These are phyloP conservation scores for Hericium rajendrae DNA, from an alignment of 768 basidiomycete genomes.

Conservation along the genomic window DNA sequence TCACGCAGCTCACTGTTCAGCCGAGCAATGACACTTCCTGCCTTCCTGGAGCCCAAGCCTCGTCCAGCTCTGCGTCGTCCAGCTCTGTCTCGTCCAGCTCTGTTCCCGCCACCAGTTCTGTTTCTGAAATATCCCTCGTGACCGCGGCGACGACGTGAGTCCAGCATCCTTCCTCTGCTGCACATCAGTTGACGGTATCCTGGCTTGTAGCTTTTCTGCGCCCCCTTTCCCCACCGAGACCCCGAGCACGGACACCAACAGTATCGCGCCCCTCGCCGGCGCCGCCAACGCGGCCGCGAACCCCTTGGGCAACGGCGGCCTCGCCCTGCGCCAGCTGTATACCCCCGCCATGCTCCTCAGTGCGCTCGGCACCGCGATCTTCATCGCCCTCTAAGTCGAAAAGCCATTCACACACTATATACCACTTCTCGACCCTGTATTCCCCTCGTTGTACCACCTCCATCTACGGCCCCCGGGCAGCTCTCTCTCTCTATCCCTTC, in stretches of 20 bases:
- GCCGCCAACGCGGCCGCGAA: neutral
- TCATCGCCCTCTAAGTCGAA: conserved; percentile 1
- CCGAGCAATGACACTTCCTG: conserved; percentile 30
- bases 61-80: neutral
- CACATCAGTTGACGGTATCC: no score
- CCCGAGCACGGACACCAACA: neutral
- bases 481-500: neutral
- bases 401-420: neutral
- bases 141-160: neutral
- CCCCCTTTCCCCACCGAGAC: neutral
- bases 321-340: neutral
- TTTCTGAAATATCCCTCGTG: neutral
- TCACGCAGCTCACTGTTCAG: conserved; percentile 26
- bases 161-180: neutral
- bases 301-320: neutral
- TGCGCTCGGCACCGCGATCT: neutral
- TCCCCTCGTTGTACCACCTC: conserved; percentile 1
- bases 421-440: neutral
- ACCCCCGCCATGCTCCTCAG: neutral
- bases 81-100: neutral
- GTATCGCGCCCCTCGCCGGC: neutral
- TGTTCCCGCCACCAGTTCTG: neutral
- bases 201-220: neutral
- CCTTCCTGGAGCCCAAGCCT: conserved; percentile 13
- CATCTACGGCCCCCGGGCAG: neutral